phyloP scores from a whole-genome alignment of 1,284 basidiomycete genomes.

The Ustilago curta region DNA sequence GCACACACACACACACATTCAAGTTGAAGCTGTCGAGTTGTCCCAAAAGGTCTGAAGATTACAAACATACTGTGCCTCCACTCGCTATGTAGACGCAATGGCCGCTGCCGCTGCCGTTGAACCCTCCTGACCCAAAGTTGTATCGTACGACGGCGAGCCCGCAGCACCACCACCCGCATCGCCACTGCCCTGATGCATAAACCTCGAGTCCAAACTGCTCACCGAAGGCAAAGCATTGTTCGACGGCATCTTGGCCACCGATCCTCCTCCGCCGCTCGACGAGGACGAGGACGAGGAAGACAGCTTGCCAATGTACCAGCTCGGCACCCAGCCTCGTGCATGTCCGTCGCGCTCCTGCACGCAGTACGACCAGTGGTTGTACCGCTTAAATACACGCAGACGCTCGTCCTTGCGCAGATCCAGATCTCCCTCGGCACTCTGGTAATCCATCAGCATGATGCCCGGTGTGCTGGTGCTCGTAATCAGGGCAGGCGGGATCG shows the following conservation, averaged over 20 bases:
- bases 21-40: too few relatives aligned
- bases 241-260: conserved; percentile 18
- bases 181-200: background rate
- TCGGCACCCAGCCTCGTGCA: conserved; percentile 66
- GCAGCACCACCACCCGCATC: conserved; percentile 3
- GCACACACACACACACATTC: too few relatives aligned
- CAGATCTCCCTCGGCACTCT: conserved; percentile 83
- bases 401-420: conserved; percentile 85
- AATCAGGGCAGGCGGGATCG: conserved; percentile 86
- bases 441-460: conserved; percentile 93
- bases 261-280: background rate
- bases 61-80: background rate
- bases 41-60: too few relatives aligned
- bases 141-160: conserved; percentile 25
- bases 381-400: conserved; percentile 90
- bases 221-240: conserved; percentile 12
- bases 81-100: background rate
- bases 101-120: background rate
- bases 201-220: conserved; percentile 14
- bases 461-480: conserved; percentile 94
- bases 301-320: conserved; percentile 64
- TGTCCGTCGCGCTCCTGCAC: conserved; percentile 63
- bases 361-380: conserved; percentile 92
- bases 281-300: conserved; percentile 19
- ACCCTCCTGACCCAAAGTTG: conserved; percentile 11